These are phyloP conservation scores for Rhodotorula sp. DNA, from an alignment of 1,284 basidiomycete species.

Conservation along the genomic window DNA sequence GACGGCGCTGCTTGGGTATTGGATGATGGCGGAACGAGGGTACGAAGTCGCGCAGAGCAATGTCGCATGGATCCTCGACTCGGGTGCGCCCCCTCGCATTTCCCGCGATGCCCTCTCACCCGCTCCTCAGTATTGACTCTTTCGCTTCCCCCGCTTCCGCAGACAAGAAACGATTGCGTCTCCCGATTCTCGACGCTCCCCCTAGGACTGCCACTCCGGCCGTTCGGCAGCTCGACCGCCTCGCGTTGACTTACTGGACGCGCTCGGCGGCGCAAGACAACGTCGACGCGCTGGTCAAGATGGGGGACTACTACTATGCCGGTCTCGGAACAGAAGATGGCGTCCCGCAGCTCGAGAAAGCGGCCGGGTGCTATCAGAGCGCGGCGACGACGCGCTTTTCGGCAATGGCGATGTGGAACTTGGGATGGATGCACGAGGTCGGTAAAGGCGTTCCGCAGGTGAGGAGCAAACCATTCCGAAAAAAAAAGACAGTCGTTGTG, in stretches of 20 bases:
- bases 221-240: slow-evolving; percentile 65
- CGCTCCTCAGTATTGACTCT: not conserved
- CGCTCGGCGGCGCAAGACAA: slow-evolving; percentile 91
- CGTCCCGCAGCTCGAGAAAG: slow-evolving; percentile 70
- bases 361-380: slow-evolving; percentile 88
- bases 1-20: slow-evolving; percentile 82
- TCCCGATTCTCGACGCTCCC: slow-evolving; percentile 33
- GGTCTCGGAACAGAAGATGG: slow-evolving; percentile 67
- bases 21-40: slow-evolving; percentile 89
- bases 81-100: slow-evolving; percentile 58
- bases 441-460: slow-evolving; percentile 86
- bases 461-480: slow-evolving; percentile 22
- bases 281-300: slow-evolving; percentile 92
- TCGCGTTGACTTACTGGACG: slow-evolving; percentile 89
- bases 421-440: slow-evolving; percentile 99
- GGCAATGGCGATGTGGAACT: slow-evolving; percentile 95
- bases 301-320: slow-evolving; percentile 70
- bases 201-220: slow-evolving; percentile 4
- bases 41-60: slow-evolving; percentile 94
- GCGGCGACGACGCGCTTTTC: slow-evolving; percentile 84
- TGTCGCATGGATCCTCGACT: slow-evolving; percentile 86
- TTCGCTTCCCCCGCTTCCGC: slow-evolving; percentile 13
- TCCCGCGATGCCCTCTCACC: not conserved
- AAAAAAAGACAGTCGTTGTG: not conserved
- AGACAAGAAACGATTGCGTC: slow-evolving; percentile 72